These are phyloP conservation scores for Sporothrix brasiliensis DNA, from an alignment of 2,329 filamentous ascomycete species.

Conservation along the genomic window DNA sequence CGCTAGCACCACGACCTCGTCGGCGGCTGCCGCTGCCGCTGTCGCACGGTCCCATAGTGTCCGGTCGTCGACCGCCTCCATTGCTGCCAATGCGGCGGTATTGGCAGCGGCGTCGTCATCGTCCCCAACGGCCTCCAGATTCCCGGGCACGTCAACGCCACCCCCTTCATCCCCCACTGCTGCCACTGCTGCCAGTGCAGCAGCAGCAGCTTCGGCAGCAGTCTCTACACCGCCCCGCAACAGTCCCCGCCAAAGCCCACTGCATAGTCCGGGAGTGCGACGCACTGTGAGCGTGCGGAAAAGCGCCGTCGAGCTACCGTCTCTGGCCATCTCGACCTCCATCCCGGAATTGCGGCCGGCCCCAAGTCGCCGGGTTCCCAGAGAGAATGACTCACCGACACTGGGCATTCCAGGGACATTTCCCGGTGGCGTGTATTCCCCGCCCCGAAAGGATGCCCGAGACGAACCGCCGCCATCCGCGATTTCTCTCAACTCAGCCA, in stretches of 20 bases:
- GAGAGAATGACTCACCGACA: conserved; percentile 61
- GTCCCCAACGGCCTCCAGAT: conserved; percentile 6
- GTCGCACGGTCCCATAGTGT: conserved; percentile 9
- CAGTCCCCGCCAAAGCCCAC: conserved; percentile 12
- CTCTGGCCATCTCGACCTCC: conserved; percentile 27
- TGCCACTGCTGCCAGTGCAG: background rate
- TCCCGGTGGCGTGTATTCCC: conserved; percentile 46
- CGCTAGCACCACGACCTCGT: background rate
- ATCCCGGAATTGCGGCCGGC: conserved; percentile 30
- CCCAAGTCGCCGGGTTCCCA: conserved; percentile 26
- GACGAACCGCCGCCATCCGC: conserved; percentile 61
- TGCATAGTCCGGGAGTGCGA: background rate
- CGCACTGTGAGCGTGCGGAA: background rate
- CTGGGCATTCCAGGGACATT: conserved; percentile 68
- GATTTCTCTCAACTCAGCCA: conserved; percentile 60
- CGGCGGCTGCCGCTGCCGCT: conserved; percentile 34
- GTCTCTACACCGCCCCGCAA: background rate
- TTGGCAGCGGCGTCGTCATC: conserved; percentile 1
- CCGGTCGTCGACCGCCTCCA: conserved; percentile 15
- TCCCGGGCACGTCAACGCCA: conserved; percentile 1
- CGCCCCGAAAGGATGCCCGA: conserved; percentile 40
- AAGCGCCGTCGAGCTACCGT: background rate
- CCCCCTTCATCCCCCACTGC: conserved; percentile 12
- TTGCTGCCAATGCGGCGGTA: conserved; percentile 24
- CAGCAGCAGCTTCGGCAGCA: background rate